Conservation (phyloP, 2,329 filamentous ascomycete genomes). For the Amauroascus verrucosus region DNA sequence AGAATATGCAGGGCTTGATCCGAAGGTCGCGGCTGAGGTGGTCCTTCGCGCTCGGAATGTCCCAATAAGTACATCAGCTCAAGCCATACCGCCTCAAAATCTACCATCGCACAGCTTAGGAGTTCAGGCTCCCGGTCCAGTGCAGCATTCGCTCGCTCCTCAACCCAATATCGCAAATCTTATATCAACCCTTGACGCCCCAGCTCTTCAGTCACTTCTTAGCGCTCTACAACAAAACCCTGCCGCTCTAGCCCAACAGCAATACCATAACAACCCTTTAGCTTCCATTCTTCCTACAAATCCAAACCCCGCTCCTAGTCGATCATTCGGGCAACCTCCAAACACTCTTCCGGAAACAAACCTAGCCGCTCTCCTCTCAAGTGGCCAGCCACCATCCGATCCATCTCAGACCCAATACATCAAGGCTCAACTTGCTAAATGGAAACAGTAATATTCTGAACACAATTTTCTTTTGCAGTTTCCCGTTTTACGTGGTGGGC, state of each 20-base stretch:
- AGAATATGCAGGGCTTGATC: conserved; percentile 77
- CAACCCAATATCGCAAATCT: conserved; percentile 51
- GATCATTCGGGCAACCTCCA: conserved; percentile 15
- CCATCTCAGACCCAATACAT: conserved; percentile 39
- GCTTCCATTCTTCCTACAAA: not conserved
- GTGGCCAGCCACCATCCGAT: conserved; percentile 15
- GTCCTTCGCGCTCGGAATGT: conserved; percentile 50
- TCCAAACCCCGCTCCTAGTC: not conserved
- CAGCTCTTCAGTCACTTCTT: conserved; percentile 60
- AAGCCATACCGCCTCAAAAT: no score
- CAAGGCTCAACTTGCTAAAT: conserved; percentile 39
- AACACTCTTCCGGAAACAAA: conserved; percentile 27
- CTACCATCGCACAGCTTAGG: conserved; percentile 26
- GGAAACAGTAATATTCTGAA: conserved; percentile 27
- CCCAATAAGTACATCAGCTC: conserved; percentile 26
- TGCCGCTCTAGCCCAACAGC: conserved; percentile 29
- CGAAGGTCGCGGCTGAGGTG: conserved; percentile 67
- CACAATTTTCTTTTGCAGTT: not conserved
- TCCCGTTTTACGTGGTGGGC: not conserved
- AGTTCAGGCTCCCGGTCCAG: not conserved
- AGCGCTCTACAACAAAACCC: conserved; percentile 45
- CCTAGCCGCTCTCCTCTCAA: conserved; percentile 26
- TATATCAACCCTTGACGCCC: conserved; percentile 58
- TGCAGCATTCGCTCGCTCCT: conserved; percentile 24
- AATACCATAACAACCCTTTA: conserved; percentile 10